These are phyloP conservation scores for Pleurotus eryngii DNA, from an alignment of 768 basidiomycete species.

Conservation along the genomic window DNA sequence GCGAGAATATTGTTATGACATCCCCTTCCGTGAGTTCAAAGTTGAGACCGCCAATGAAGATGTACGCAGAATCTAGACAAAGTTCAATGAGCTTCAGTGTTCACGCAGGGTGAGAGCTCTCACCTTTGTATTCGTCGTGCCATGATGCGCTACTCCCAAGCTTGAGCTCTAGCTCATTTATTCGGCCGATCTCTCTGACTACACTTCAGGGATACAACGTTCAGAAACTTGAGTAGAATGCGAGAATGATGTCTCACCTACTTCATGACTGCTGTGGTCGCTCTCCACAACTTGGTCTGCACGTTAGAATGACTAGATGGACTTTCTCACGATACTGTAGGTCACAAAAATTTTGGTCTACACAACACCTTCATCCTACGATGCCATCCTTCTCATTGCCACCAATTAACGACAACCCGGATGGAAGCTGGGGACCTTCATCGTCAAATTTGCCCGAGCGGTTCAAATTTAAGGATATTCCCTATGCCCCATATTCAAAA, in stretches of 20 bases:
- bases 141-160: constrained; percentile 77
- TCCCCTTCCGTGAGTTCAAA: constrained; percentile 95
- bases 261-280: constrained; percentile 57
- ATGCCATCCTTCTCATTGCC: constrained; percentile 88
- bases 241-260: constrained; percentile 32
- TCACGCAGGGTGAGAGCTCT: background rate
- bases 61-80: constrained; percentile 79
- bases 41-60: constrained; percentile 88
- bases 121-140: constrained; percentile 90
- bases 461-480: constrained; percentile 98
- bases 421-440: constrained; percentile 91
- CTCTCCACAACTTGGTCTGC: too few relatives aligned
- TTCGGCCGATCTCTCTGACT: constrained; percentile 88
- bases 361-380: constrained; percentile 11
- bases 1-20: constrained; percentile 95
- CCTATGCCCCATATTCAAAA: constrained; percentile 98
- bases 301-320: background rate
- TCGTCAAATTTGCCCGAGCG: constrained; percentile 78
- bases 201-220: constrained; percentile 48
- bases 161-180: constrained; percentile 88
- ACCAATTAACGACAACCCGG: constrained; percentile 85
- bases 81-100: background rate
- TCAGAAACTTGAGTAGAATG: constrained; percentile 11
- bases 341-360: constrained; percentile 25
- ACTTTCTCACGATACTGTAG: constrained; percentile 13